These are phyloP conservation scores for Malus sylvestris DNA, from an alignment of 306 rosid genomes.

Conservation along the genomic window DNA sequence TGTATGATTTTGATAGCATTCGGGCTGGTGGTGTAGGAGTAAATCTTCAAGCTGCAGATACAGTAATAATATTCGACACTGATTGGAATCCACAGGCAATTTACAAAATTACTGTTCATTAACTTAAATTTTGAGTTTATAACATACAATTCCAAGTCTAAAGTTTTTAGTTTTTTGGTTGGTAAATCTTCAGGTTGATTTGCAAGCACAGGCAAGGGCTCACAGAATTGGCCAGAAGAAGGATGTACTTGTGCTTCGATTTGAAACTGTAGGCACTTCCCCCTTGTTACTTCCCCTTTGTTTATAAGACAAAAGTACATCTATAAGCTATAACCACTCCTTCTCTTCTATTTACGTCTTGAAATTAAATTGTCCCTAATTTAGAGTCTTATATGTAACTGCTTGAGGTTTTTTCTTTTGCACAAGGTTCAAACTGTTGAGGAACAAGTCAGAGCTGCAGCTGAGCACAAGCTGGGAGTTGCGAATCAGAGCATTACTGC, in stretches of 20 bases:
- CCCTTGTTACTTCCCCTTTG: neutral
- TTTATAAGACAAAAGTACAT: neutral
- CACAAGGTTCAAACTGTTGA: constrained; percentile 97
- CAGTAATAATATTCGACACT: constrained; percentile 94
- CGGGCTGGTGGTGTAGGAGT: constrained; percentile 99
- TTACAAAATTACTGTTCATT: constrained; percentile 7
- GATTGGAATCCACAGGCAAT: constrained; percentile 99
- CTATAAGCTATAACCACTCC: neutral
- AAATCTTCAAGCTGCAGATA: constrained; percentile 99
- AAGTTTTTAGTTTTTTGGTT: constrained; percentile 19
- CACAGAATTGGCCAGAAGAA: constrained; percentile 99
- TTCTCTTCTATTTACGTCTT: neutral
- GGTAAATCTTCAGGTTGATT: constrained; percentile 69
- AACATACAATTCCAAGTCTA: neutral
- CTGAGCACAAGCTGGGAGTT: constrained; percentile 98
- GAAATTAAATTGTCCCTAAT: neutral
- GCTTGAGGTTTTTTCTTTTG: constrained; percentile 1
- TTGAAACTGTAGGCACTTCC: constrained; percentile 71
- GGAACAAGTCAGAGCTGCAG: constrained; percentile 99
- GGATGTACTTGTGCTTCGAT: constrained; percentile 97
- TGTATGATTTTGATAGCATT: constrained; percentile 41
- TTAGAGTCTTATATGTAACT: neutral
- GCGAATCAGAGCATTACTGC: constrained; percentile 99
- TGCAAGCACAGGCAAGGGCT: constrained; percentile 99
- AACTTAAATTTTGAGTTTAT: constrained; percentile 11